Percentiles rank a stretch among this genome's conserved stretches.
Evolutionary conservation across 1,284 basidiomycete species (phyloP).

Genomic region (Sanguinoderma infundibulare): DNA sequence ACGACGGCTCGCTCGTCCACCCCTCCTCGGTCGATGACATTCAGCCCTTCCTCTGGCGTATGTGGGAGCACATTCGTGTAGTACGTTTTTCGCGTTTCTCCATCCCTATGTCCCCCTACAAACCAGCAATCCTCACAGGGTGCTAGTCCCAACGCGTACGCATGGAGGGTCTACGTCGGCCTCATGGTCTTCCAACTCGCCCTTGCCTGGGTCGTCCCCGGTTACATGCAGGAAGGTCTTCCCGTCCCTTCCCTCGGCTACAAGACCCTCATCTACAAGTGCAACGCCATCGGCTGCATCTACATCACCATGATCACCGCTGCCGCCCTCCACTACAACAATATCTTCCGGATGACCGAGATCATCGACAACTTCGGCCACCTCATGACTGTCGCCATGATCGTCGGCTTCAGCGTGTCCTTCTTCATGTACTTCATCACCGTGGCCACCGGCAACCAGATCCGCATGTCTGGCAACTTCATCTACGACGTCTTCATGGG

Average conservation of each 20-base stretch:
- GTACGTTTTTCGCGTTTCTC: slow-evolving; percentile 47
- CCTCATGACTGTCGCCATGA: slow-evolving; percentile 95
- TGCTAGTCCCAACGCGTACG: slow-evolving; percentile 88
- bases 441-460: slow-evolving; percentile 77
- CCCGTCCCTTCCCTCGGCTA: slow-evolving; percentile 92
- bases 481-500: slow-evolving; percentile 99
- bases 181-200: slow-evolving; percentile 90
- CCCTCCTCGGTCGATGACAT: slow-evolving; percentile 79
- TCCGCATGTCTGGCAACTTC: slow-evolving; percentile 93
- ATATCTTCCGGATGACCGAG: slow-evolving; percentile 89
- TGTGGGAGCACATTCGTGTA: slow-evolving; percentile 84
- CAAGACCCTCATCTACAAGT: slow-evolving; percentile 95
- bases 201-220: slow-evolving; percentile 91
- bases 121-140: slow-evolving; percentile 55
- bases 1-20: slow-evolving; percentile 86
- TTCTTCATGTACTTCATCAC: slow-evolving; percentile 82
- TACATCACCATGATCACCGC: slow-evolving; percentile 88
- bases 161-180: slow-evolving; percentile 89
- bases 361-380: slow-evolving; percentile 98
- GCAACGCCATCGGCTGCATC: slow-evolving; percentile 90
- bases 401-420: slow-evolving; percentile 86
- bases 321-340: slow-evolving; percentile 77
- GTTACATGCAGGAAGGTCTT: slow-evolving; percentile 92
- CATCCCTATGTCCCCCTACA: not conserved
- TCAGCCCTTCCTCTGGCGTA: slow-evolving; percentile 78